A percentile compares a stretch with the other conserved stretches of the same genome.
Evolutionary conservation across 2,329 filamentous ascomycete genomes (phyloP).

Genomic region (Xylariaceae sp.): DNA sequence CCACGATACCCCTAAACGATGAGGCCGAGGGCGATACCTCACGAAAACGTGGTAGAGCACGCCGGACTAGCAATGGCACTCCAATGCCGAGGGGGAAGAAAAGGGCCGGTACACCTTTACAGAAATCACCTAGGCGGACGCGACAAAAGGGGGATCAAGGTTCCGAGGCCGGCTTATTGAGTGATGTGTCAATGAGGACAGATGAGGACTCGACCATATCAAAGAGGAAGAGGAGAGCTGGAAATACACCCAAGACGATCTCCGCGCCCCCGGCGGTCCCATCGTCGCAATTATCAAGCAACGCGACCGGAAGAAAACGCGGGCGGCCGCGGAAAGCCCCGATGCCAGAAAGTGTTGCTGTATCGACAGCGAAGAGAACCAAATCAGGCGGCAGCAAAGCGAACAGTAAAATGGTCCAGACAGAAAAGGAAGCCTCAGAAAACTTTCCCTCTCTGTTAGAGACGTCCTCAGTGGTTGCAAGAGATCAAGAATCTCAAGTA

Average conservation of each 20-base stretch:
- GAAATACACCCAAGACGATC: slow-evolving; percentile 34
- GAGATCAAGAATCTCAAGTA: slow-evolving; percentile 3
- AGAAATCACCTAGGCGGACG: slow-evolving; percentile 38
- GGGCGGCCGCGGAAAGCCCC: slow-evolving; percentile 37
- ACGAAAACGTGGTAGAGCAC: slow-evolving; percentile 49
- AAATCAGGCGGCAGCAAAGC: slow-evolving; percentile 9
- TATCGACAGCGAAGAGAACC: slow-evolving; percentile 16
- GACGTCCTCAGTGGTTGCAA: slow-evolving; percentile 1
- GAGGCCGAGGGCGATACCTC: slow-evolving; percentile 41
- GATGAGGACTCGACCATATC: slow-evolving; percentile 35
- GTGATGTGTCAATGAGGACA: slow-evolving; percentile 29
- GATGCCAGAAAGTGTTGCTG: slow-evolving; percentile 27
- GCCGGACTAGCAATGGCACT: slow-evolving; percentile 53
- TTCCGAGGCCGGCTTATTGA: slow-evolving; percentile 30
- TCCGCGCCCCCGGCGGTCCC: slow-evolving; percentile 24
- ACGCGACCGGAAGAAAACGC: slow-evolving; percentile 35
- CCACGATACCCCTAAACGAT: slow-evolving; percentile 51
- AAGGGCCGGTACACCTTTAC: slow-evolving; percentile 49
- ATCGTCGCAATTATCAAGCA: slow-evolving; percentile 32
- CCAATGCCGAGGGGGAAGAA: slow-evolving; percentile 52
- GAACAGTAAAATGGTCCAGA: slow-evolving; percentile 6
- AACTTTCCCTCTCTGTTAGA: slow-evolving; percentile 6
- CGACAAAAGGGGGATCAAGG: slow-evolving; percentile 37
- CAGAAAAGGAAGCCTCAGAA: slow-evolving; percentile 6
- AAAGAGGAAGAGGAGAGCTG: slow-evolving; percentile 38